Base-by-base conservation (phyloP, 306 rosid species). In the Purshia tridentata region DNA sequence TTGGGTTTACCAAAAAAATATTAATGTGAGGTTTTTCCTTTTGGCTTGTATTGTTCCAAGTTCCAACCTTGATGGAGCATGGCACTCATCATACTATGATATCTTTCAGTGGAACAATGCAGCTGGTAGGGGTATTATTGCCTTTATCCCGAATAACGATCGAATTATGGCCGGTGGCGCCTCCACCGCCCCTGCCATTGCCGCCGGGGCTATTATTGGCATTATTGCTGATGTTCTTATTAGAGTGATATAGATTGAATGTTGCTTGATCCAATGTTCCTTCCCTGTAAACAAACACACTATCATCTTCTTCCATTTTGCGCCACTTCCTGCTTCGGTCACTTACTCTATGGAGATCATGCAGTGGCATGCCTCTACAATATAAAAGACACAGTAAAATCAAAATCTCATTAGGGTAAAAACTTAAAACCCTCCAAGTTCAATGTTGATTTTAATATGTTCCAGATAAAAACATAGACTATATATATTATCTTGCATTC, bases 251-350 rank as follows among this genome's bases (percentile, higher is more conserved):
- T 0, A 45, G 19, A 61, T 56, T 78, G 15, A 70, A 56, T 15
- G 84, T 56, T 4, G 80, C 68, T 57, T 77, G 86, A 69, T 83
- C 90, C 13, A 86, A 23, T 8, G 90, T 86, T 60, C 90, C 90
- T 71, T 86, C 90, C 62, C 86, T 76, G 69, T 83, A 86, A 16
- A 83, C 87, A 66, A 83, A 83, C 55, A 83, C 51, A 40, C 76
- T 58, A 37, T 77, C 74, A 6, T 78, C 87, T 53, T 86, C 87
- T 41, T 81, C 84, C 72, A 83, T 83, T 1, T 60, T 51, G 11
- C 86, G 84, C 90, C 87, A 86, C 61, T 83, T 86, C 74, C 87
- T 67, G 67, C 56, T 81, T 37, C 71, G 64, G 45, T 86, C 90
- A 8, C 76, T 79, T 10, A 46, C 59, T 22, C 80, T 77, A 50